Base-by-base conservation (phyloP, 306 rosid genomes). In the Inga oerstediana region DNA sequence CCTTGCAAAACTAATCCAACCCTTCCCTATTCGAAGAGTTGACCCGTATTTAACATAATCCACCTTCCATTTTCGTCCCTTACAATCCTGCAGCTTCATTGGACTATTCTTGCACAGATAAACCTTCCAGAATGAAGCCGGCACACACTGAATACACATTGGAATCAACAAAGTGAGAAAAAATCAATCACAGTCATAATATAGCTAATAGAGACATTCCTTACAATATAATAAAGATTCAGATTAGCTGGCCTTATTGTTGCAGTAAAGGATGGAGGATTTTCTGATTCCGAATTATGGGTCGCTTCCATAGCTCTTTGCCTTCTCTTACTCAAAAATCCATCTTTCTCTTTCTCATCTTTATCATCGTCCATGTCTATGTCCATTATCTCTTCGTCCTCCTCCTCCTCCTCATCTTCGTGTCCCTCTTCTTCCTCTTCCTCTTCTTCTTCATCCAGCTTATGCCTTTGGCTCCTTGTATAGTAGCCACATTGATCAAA, bases 231-330 rank as follows among this genome's bases (percentile, higher is more conserved):
- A 3, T 2, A 2, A 10, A 16, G 0, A 7, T 37, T 5, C 17
- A 52, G 17, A 58, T 4, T 9, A 3, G 17, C 0, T 30, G 1
- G 0, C 2, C 3, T 14, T 45, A 66, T 0, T 27, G 52, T 49
- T 9, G 69, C 78, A 19, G 37, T 19, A 48, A 90, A 88, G 64
- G 19, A 78, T 49, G 84, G 85, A 34, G 86, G 86, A 34, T 82
- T 65, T 3, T 8, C 19, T 9, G 82, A 67, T 59, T 82, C 49
- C 71, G 77, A 69, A 35, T 14, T 72, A 41, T 13, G 10, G 20
- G 87, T 80, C 5, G 75, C 75, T 34, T 43, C 39, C 30, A 66
- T 9, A 22, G 79, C 75, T 37, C 68, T 80, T 56, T 65, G 62
- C 30, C 5, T 44, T 54, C 5, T 44, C 45, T 7, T 65, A 14